Percentiles rank a stretch among this genome's conserved stretches.
Conservation (phyloP, 129 eudicot species). For the Flaveria brownii region DNA sequence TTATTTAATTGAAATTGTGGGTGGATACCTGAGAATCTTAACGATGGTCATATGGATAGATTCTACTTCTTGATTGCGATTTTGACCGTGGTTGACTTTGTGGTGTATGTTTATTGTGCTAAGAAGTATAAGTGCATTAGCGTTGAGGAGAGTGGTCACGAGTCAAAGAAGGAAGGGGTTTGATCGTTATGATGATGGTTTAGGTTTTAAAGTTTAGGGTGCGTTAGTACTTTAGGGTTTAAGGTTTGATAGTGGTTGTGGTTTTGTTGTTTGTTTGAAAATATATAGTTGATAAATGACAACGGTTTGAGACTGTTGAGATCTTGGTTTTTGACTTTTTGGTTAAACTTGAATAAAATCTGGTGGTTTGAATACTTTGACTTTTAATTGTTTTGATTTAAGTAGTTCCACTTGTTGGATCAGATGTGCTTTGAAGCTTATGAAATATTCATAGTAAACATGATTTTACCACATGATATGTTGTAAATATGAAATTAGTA, state of each 20-base stretch:
- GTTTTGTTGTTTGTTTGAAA: not conserved
- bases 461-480: not conserved
- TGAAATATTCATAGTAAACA: not conserved
- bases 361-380: not conserved
- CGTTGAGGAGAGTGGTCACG: slow-evolving; percentile 32
- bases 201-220: not conserved
- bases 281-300: not conserved
- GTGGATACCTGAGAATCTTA: slow-evolving; percentile 48
- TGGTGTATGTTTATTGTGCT: slow-evolving; percentile 55
- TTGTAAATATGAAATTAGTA: no score
- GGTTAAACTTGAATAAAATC: not conserved
- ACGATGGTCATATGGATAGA: slow-evolving; percentile 71
- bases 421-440: not conserved
- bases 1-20: no score
- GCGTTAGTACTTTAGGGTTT: not conserved
- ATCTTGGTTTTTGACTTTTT: not conserved
- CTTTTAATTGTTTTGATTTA: not conserved
- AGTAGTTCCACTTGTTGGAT: not conserved
- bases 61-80: slow-evolving; percentile 68
- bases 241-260: not conserved
- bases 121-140: slow-evolving; percentile 56
- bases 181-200: not conserved
- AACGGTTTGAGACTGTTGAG: not conserved
- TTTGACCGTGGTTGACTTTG: slow-evolving; percentile 58
- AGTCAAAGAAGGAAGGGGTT: slow-evolving; percentile 29